Conservation (phyloP, 768 basidiomycete genomes). For the Heimioporus sp. region DNA sequence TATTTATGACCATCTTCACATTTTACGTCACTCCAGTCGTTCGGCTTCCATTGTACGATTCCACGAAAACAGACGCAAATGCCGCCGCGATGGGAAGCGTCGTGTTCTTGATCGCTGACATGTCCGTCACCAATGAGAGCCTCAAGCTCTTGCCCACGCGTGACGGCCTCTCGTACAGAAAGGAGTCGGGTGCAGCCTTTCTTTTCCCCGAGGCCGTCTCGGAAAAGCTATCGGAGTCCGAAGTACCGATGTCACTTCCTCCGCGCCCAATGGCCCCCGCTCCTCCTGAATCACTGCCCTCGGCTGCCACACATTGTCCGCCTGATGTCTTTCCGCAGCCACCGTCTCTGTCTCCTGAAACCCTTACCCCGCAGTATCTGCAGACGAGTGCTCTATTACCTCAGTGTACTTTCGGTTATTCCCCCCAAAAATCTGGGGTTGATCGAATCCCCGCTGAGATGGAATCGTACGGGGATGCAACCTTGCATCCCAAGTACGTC, state of each 20-base stretch:
- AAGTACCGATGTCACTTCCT: conserved; percentile 19
- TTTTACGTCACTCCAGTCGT: conserved; percentile 30
- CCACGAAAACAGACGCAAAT: conserved; percentile 28
- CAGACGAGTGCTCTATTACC: conserved; percentile 27
- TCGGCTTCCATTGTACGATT: conserved; percentile 33
- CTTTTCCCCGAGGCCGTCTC: conserved; percentile 18
- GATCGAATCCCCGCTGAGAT: conserved; percentile 21
- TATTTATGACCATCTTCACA: conserved; percentile 25
- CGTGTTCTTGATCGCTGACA: conserved; percentile 23
- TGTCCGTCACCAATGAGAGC: conserved; percentile 12
- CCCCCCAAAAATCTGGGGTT: conserved; percentile 27
- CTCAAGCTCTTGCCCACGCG: conserved; percentile 13
- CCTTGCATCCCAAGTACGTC: conserved; percentile 15
- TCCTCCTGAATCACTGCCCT: conserved; percentile 14
- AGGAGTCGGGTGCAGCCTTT: conserved; percentile 7
- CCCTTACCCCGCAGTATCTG: conserved; percentile 25
- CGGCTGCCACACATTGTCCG: conserved; percentile 7
- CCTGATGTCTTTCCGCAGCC: conserved; percentile 17
- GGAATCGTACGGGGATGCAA: conserved; percentile 13
- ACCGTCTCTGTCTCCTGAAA: conserved; percentile 11
- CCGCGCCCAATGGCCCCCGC: conserved; percentile 19
- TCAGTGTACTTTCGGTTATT: conserved; percentile 18
- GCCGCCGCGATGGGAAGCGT: conserved; percentile 26
- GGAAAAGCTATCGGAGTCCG: conserved; percentile 23
- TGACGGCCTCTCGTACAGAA: conserved; percentile 18